phyloP scores from a whole-genome alignment of 495 filamentous ascomycete genomes.

The Penicillium riverlandense region DNA sequence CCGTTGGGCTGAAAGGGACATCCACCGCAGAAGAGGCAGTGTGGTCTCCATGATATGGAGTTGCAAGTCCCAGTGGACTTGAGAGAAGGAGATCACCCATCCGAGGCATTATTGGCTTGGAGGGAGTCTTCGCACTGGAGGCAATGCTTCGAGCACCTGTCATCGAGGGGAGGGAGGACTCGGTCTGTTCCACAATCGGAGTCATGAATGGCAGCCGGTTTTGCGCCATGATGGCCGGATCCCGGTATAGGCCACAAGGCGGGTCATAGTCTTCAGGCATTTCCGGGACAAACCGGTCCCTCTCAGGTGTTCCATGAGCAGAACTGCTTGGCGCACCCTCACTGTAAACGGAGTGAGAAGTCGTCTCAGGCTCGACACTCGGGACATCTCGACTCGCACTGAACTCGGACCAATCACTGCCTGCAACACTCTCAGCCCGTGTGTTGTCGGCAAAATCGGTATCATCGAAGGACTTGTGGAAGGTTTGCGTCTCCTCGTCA shows the following conservation, averaged over 20 bases:
- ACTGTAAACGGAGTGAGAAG: slow-evolving; percentile 25
- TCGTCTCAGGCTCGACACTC: slow-evolving; percentile 23
- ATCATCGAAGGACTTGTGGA: slow-evolving; percentile 31
- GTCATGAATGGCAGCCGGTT: slow-evolving; percentile 96
- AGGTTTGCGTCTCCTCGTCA: slow-evolving; percentile 50
- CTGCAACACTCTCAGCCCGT: slow-evolving; percentile 47
- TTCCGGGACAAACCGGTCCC: slow-evolving; percentile 52
- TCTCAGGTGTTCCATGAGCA: slow-evolving; percentile 21
- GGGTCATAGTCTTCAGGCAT: slow-evolving; percentile 82
- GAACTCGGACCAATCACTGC: slow-evolving; percentile 82
- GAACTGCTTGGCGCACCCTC: slow-evolving; percentile 14
- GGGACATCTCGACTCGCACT: slow-evolving; percentile 67
- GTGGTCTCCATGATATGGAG: slow-evolving; percentile 22
- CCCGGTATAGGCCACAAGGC: slow-evolving; percentile 66
- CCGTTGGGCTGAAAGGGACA: slow-evolving; percentile 38
- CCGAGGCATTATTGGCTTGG: slow-evolving; percentile 33
- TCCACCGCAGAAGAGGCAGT: slow-evolving; percentile 27
- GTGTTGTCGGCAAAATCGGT: slow-evolving; percentile 41
- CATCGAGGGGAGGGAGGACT: slow-evolving; percentile 66
- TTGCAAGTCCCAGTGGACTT: slow-evolving; percentile 20
- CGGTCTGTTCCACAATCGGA: slow-evolving; percentile 91
- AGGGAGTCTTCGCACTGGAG: slow-evolving; percentile 69
- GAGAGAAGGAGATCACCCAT: slow-evolving; percentile 31
- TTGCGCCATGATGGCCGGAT: slow-evolving; percentile 68
- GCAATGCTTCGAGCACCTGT: slow-evolving; percentile 48